These are phyloP conservation scores for Eucalyptus curtisii DNA, from an alignment of 345 rosid genomes.

Conservation along the genomic window DNA sequence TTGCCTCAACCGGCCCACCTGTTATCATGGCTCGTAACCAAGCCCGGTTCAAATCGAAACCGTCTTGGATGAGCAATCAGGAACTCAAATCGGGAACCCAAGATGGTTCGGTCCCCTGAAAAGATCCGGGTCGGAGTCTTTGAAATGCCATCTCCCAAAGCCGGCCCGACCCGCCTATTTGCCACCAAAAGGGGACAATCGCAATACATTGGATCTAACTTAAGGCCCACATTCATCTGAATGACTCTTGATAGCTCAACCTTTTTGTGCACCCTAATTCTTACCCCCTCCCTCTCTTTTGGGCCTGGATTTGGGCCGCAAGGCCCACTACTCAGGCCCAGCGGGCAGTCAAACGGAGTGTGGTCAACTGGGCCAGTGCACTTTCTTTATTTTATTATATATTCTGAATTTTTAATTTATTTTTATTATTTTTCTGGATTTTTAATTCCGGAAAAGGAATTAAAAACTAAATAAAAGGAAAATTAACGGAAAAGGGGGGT, in stretches of 20 bases:
- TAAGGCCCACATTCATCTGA: neutral
- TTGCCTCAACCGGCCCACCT: neutral
- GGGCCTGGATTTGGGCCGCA: neutral
- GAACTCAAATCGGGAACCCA: neutral
- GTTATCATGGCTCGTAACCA: neutral
- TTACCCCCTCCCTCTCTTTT: too few relatives aligned
- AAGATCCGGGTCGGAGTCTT: neutral
- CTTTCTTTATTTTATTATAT: too few relatives aligned
- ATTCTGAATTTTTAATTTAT: too few relatives aligned
- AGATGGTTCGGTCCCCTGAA: neutral
- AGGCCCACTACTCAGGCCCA: neutral
- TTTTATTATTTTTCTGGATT: neutral
- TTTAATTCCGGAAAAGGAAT: neutral
- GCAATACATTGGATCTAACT: neutral
- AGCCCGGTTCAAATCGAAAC: neutral
- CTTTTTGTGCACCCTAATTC: neutral
- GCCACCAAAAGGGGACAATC: neutral
- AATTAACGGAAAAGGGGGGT: too few relatives aligned
- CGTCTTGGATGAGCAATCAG: neutral
- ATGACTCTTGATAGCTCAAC: neutral
- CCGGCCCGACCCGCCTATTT: rapidly evolving
- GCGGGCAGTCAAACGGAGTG: neutral
- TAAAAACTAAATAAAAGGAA: neutral
- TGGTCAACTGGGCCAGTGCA: neutral
- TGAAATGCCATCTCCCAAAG: rapidly evolving